phyloP scores from a whole-genome alignment of 345 rosid genomes.

The Acer saccharum region DNA sequence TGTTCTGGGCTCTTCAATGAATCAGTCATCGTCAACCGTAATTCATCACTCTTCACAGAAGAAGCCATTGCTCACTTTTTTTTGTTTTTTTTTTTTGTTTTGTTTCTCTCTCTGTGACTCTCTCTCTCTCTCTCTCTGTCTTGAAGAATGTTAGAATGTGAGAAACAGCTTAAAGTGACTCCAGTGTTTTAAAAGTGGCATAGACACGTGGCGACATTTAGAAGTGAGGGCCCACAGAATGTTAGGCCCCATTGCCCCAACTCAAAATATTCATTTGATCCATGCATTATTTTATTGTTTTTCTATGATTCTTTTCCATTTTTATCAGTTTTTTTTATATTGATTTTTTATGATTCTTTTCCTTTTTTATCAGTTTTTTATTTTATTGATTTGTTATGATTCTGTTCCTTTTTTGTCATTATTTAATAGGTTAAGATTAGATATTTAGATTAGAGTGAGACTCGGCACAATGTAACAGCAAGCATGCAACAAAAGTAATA shows the following conservation, averaged over 20 bases:
- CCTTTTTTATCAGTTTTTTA: too few species aligned
- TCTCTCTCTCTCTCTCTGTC: neutral
- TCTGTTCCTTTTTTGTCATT: neutral
- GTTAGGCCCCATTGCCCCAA: neutral
- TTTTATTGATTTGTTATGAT: too few species aligned
- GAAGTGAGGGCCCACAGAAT: neutral
- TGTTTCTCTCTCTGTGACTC: neutral
- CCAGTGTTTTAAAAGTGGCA: constrained; percentile 1
- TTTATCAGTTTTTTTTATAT: too few species aligned
- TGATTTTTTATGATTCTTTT: too few species aligned
- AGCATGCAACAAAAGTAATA: neutral
- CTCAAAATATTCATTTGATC: constrained; percentile 11
- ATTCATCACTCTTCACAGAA: constrained; percentile 14
- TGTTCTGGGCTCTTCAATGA: constrained; percentile 9
- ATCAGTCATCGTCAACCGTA: constrained; percentile 16
- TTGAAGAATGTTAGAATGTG: neutral
- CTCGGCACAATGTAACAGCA: neutral
- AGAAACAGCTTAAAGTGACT: neutral
- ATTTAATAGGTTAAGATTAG: neutral
- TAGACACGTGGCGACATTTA: neutral
- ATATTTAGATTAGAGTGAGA: neutral
- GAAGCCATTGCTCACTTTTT: neutral
- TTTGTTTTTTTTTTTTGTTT: neutral
- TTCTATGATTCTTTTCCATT: too few species aligned
- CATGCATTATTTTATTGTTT: neutral